Evolutionary conservation across 768 basidiomycete genomes (phyloP).

Genomic region (Mycena galopus): DNA sequence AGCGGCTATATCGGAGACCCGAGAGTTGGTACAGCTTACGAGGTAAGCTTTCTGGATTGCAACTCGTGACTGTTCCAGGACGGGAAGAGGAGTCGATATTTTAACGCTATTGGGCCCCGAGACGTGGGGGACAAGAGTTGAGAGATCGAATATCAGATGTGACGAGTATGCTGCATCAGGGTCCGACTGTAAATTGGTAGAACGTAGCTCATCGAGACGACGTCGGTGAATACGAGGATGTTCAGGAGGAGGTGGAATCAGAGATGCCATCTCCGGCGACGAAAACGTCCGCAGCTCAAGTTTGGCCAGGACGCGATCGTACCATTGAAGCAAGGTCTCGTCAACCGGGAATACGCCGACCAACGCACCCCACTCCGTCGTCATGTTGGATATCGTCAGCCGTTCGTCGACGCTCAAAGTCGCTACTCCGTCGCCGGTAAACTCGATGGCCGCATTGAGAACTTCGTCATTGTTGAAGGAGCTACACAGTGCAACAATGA

Average conservation of each 20-base stretch:
- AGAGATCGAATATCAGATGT: slow-evolving; percentile 91
- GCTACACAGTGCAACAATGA: slow-evolving; percentile 96
- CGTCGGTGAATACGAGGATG: slow-evolving; percentile 89
- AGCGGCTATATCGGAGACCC: slow-evolving; percentile 93
- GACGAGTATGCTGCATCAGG: slow-evolving; percentile 84
- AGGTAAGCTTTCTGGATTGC: slow-evolving; percentile 97
- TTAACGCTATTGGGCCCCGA: slow-evolving; percentile 99
- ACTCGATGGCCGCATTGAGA: slow-evolving; percentile 96
- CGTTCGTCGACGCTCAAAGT: slow-evolving; percentile 90
- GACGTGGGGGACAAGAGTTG: slow-evolving; percentile 93
- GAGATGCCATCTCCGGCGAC: slow-evolving; percentile 55
- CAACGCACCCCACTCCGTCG: slow-evolving; percentile 99
- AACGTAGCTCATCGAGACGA: slow-evolving; percentile 76
- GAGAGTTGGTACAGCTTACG: slow-evolving; percentile 97
- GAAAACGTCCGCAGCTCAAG: slow-evolving; percentile 84
- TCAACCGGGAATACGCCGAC: slow-evolving; percentile 97
- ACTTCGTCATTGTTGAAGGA: slow-evolving; percentile 98
- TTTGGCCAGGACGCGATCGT: slow-evolving; percentile 78
- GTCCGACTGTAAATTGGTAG: slow-evolving; percentile 74
- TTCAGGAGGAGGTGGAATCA: slow-evolving; percentile 77
- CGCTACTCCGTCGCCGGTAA: slow-evolving; percentile 89
- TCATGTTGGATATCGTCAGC: slow-evolving; percentile 99
- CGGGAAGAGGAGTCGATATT: slow-evolving; percentile 91
- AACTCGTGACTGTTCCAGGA: slow-evolving; percentile 80
- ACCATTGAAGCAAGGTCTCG: slow-evolving; percentile 86